Conservation (phyloP, 352 stramenopile genomes). For the Globisporangium irregulare region DNA sequence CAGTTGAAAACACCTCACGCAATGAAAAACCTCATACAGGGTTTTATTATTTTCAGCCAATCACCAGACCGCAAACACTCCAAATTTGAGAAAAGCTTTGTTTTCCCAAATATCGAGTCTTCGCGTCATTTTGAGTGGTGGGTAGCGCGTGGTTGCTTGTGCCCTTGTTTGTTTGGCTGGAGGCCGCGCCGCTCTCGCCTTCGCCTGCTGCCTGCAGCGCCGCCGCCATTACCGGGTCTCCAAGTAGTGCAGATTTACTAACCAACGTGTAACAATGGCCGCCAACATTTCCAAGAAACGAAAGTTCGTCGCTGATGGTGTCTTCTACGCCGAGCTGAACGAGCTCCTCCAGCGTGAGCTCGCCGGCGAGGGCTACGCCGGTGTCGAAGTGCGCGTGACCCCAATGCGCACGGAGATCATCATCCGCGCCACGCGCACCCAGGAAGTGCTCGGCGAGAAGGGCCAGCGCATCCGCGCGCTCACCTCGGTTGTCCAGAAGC, state of each 20-base stretch:
- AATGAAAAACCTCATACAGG: background rate
- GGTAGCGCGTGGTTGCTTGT: background rate
- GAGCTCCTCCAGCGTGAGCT: conserved; percentile 98
- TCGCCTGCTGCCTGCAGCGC: background rate
- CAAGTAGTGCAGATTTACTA: conserved; percentile 16
- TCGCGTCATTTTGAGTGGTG: conserved; percentile 11
- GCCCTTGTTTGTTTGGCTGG: background rate
- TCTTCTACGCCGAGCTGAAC: conserved; percentile 99
- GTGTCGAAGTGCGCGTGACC: conserved; percentile 98
- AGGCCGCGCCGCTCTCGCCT: background rate
- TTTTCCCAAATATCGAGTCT: background rate
- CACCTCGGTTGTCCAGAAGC: conserved; percentile 99
- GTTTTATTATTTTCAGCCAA: background rate
- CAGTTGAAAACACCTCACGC: background rate
- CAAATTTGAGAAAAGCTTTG: background rate
- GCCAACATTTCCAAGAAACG: conserved; percentile 98
- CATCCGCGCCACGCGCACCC: conserved; percentile 98
- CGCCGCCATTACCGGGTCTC: background rate
- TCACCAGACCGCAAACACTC: background rate
- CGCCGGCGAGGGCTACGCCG: conserved; percentile 97
- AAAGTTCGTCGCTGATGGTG: conserved; percentile 99
- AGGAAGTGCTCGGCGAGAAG: conserved; percentile 99
- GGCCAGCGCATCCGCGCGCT: conserved; percentile 99
- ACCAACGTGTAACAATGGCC: conserved; percentile 59
- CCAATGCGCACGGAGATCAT: conserved; percentile 99